phyloP scores from a whole-genome alignment of 306 rosid species.

The Begonia masoniana region DNA sequence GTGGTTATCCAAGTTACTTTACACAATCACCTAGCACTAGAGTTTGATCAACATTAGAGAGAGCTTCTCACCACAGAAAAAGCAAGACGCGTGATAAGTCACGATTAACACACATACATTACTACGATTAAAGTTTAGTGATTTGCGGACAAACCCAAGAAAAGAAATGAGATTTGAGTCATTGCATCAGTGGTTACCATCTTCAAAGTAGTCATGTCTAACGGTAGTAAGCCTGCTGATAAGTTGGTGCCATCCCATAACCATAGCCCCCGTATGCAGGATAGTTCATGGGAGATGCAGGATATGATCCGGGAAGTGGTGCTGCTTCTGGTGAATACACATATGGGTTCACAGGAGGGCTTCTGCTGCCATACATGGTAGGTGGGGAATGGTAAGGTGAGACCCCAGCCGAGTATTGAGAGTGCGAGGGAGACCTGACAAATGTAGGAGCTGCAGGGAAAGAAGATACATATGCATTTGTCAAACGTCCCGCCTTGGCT shows the following conservation, averaged over 20 bases:
- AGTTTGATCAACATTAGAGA: slow-evolving; percentile 82
- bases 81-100: slow-evolving; percentile 63
- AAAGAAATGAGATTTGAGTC: slow-evolving; percentile 61
- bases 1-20: slow-evolving; percentile 84
- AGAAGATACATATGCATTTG: slow-evolving; percentile 92
- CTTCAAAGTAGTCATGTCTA: slow-evolving; percentile 65
- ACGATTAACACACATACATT: slow-evolving; percentile 81
- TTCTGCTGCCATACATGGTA: slow-evolving; percentile 89
- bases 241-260: slow-evolving; percentile 80
- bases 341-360: slow-evolving; percentile 70
- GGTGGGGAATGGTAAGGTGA: slow-evolving; percentile 95
- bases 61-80: slow-evolving; percentile 51
- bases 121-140: slow-evolving; percentile 97
- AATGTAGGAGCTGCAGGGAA: slow-evolving; percentile 83
- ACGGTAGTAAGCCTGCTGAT: slow-evolving; percentile 99
- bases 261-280: slow-evolving; percentile 85
- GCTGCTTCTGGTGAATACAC: slow-evolving; percentile 85
- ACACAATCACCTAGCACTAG: slow-evolving; percentile 89
- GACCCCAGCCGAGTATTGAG: slow-evolving; percentile 80
- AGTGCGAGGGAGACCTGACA: slow-evolving; percentile 87
- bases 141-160: slow-evolving; percentile 74
- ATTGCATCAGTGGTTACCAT: slow-evolving; percentile 97
- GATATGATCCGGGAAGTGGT: slow-evolving; percentile 62
- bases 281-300: slow-evolving; percentile 72
- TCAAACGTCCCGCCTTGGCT: slow-evolving; percentile 98